Evolutionary conservation across 371 early-diverging fungal species (phyloP).

Genomic region (Rhizopus sp.): DNA sequence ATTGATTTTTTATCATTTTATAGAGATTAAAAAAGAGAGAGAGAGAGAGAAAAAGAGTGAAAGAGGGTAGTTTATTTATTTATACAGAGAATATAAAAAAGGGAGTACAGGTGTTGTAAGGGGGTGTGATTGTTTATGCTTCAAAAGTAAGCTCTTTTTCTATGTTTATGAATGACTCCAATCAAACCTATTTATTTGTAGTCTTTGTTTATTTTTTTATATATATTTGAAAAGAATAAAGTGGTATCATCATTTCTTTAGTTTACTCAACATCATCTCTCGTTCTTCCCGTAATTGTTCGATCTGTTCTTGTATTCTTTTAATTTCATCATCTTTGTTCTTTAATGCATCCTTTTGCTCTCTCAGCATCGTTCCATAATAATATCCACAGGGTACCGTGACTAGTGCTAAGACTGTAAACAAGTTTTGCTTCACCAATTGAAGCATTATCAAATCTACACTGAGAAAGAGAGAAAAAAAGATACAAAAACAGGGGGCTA

Average conservation of each 20-base stretch:
- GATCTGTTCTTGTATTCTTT: constrained; percentile 23
- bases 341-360: constrained; percentile 22
- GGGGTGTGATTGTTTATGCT: no score
- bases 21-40: constrained; percentile 3
- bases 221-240: not conserved
- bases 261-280: constrained; percentile 20
- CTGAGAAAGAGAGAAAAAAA: constrained; percentile 5
- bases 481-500: not conserved
- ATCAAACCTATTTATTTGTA: not conserved
- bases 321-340: constrained; percentile 10
- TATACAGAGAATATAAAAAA: not conserved
- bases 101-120: not conserved
- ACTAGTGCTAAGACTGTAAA: constrained; percentile 23
- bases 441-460: constrained; percentile 12
- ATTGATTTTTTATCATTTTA: not conserved
- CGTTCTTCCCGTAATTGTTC: constrained; percentile 25
- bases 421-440: constrained; percentile 22
- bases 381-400: constrained; percentile 28
- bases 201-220: no score
- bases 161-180: no score
- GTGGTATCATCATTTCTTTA: constrained; percentile 9
- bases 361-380: constrained; percentile 24
- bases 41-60: not conserved
- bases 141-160: no score
- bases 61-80: not conserved